A percentile compares a stretch with the other conserved stretches of the same genome.
Evolutionary conservation across 2,329 filamentous ascomycete genomes (phyloP).

Genomic region (Fusarium redolens): DNA sequence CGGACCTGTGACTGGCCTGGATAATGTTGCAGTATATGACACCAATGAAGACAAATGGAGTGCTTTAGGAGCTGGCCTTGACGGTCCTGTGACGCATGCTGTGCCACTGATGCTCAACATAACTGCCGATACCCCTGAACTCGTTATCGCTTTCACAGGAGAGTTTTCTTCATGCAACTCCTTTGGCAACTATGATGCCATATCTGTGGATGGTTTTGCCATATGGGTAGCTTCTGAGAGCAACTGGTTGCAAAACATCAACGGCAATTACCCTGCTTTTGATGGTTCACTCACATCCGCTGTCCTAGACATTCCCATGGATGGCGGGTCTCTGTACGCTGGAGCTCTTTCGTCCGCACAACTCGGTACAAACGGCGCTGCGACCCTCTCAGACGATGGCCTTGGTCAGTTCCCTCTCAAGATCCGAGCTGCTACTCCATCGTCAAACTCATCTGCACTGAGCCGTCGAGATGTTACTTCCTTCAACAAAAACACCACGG

Average conservation of each 20-base stretch:
- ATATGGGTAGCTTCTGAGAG: slow-evolving; percentile 88
- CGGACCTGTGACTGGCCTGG: slow-evolving; percentile 71
- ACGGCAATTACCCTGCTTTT: slow-evolving; percentile 72
- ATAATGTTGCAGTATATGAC: slow-evolving; percentile 82
- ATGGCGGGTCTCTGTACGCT: slow-evolving; percentile 76
- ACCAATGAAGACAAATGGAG: slow-evolving; percentile 76
- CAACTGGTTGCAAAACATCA: slow-evolving; percentile 89
- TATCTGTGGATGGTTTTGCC: slow-evolving; percentile 79
- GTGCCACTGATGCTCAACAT: slow-evolving; percentile 85
- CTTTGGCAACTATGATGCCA: slow-evolving; percentile 71
- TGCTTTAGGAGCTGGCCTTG: slow-evolving; percentile 84
- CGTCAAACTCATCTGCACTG: slow-evolving; percentile 51
- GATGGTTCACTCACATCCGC: slow-evolving; percentile 78
- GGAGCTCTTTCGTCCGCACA: slow-evolving; percentile 84
- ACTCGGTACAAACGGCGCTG: slow-evolving; percentile 78
- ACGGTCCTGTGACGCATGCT: slow-evolving; percentile 80
- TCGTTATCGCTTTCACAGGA: slow-evolving; percentile 83
- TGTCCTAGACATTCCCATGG: slow-evolving; percentile 72
- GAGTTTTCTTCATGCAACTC: slow-evolving; percentile 78
- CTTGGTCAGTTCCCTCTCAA: slow-evolving; percentile 70
- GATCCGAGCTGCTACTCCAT: slow-evolving; percentile 53
- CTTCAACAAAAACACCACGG: slow-evolving; percentile 61
- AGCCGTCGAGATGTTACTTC: slow-evolving; percentile 60
- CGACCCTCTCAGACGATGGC: slow-evolving; percentile 66
- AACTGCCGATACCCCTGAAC: slow-evolving; percentile 73